Evolutionary conservation across 164 flowering plant species (phyloP).

Genomic region (Annona cherimola): DNA sequence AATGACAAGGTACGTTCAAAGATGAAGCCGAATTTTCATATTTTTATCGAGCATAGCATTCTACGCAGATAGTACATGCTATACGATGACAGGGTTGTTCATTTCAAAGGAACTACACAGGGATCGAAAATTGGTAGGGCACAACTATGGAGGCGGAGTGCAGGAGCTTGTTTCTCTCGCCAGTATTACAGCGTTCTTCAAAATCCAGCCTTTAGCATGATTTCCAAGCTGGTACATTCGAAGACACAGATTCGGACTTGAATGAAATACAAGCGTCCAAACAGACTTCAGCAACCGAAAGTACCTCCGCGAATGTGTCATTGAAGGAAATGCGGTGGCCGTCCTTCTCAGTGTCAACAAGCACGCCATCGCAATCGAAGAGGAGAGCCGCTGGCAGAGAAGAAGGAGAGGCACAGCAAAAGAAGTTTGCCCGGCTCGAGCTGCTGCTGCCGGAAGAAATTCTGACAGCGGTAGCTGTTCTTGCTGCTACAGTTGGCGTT

Average conservation of each 20-base stretch:
- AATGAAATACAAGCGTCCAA: neutral
- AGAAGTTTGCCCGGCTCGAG: no score
- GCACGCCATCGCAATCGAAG: constrained; percentile 93
- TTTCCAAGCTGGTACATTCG: neutral
- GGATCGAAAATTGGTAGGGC: no score
- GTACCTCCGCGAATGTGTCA: constrained; percentile 78
- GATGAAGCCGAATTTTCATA: neutral
- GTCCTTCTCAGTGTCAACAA: constrained; percentile 95
- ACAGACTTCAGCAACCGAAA: neutral
- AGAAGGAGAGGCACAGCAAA: constrained; percentile 24
- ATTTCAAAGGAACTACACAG: neutral
- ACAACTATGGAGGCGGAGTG: neutral
- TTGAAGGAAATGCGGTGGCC: constrained; percentile 92
- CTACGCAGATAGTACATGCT: neutral
- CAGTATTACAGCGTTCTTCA: no score
- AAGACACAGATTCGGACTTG: neutral
- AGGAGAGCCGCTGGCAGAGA: constrained; percentile 80
- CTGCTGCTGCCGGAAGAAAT: neutral
- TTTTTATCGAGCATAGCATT: neutral
- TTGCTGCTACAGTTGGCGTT: neutral
- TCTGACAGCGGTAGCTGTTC: neutral
- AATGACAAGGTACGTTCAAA: neutral
- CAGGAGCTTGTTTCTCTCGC: no score
- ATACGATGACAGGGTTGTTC: no score
- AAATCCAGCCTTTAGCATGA: neutral